Base-by-base conservation (phyloP, 2,329 filamentous ascomycete genomes). In the Purpureocillium lavendulum region DNA sequence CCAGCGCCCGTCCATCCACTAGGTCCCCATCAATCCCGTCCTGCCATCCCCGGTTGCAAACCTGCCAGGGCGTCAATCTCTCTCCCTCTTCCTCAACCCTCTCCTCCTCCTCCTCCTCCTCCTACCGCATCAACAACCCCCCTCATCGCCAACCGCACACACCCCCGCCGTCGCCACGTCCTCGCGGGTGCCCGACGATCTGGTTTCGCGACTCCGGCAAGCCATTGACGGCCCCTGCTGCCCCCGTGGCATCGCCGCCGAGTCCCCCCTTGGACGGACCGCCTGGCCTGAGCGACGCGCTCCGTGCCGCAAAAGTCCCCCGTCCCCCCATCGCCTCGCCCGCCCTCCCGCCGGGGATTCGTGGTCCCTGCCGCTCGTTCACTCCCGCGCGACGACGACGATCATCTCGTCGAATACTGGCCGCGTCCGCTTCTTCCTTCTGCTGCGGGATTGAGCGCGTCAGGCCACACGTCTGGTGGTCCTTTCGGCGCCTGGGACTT, bases 361-460 rank as follows among this genome's bases (percentile, higher is more conserved):
- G 31, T 40, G 17, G 38, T 43, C 43, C 43, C 43, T 43, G 40
- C 30, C 43, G 38, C 43, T 45, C 43, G 43, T 43, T 45, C 40
- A 40, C 13, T n/a, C 30, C 17, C 11, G 13, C 26, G 5, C 26
- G 26, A 30, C 36, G 16, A 15, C 16, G 28, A 30, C 14, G 8
- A n/a, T n/a, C 14, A 17, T 26, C 21, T 10, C 21, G 10, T 26
- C 21, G 21, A 26, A 26, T 26, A 6, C 21, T 26, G 10, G 6
- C 21, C 21, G 10, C 10, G 6, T 26, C 21, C 21, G 10, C 10
- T 10, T 26, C 37, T 18, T 17, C 14, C 26, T 21, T 5, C 14
- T 36, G 35, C 35, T 36, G 15, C 35, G 26, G 29, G 15, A 30
- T 14, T 26, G 21, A 26, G 21, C 6, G 10, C 21, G 21, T 10